A percentile compares a stretch with the other conserved stretches of the same genome.
These are phyloP conservation scores for Clarkia xantiana DNA, from an alignment of 345 rosid species.

Conservation along the genomic window DNA sequence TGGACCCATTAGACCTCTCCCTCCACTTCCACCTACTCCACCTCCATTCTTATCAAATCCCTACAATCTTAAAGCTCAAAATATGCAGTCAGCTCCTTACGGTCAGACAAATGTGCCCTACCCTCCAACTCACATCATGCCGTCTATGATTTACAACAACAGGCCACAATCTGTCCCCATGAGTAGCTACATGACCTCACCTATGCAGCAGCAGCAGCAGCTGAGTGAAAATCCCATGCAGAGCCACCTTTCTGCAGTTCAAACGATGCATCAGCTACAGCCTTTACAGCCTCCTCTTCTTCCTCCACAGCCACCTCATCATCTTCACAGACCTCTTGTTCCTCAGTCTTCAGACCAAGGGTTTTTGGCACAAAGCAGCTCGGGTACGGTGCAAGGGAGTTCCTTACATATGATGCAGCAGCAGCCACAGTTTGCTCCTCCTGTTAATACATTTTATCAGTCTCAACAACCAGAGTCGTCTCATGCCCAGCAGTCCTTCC, in stretches of 20 bases:
- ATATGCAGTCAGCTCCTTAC: slow-evolving; percentile 43
- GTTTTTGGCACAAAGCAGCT: slow-evolving; percentile 34
- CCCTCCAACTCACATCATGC: slow-evolving; percentile 51
- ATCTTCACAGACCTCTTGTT: slow-evolving; percentile 48
- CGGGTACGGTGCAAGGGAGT: slow-evolving; percentile 52
- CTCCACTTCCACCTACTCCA: slow-evolving; percentile 73
- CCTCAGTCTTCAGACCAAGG: slow-evolving; percentile 69
- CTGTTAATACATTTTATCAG: slow-evolving; percentile 39
- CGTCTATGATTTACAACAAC: slow-evolving; percentile 45
- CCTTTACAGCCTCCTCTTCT: slow-evolving; percentile 76
- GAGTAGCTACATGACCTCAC: slow-evolving; percentile 38
- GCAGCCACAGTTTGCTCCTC: slow-evolving; percentile 33
- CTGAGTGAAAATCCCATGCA: slow-evolving; percentile 43
- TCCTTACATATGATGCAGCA: slow-evolving; percentile 59
- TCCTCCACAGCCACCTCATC: slow-evolving; percentile 77
- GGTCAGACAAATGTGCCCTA: slow-evolving; percentile 41
- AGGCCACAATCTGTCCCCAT: slow-evolving; percentile 51
- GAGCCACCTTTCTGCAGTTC: slow-evolving; percentile 36
- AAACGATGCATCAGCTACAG: slow-evolving; percentile 61
- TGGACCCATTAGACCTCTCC: slow-evolving; percentile 65
- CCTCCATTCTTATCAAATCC: slow-evolving; percentile 78
- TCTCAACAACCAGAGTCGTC: slow-evolving; percentile 61
- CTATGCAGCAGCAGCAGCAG: slow-evolving; percentile 42
- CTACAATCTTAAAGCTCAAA: slow-evolving; percentile 45
- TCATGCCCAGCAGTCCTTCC: slow-evolving; percentile 40